These are phyloP conservation scores for Colletotrichum orchidophilum DNA, from an alignment of 2,329 filamentous ascomycete genomes.

Conservation along the genomic window DNA sequence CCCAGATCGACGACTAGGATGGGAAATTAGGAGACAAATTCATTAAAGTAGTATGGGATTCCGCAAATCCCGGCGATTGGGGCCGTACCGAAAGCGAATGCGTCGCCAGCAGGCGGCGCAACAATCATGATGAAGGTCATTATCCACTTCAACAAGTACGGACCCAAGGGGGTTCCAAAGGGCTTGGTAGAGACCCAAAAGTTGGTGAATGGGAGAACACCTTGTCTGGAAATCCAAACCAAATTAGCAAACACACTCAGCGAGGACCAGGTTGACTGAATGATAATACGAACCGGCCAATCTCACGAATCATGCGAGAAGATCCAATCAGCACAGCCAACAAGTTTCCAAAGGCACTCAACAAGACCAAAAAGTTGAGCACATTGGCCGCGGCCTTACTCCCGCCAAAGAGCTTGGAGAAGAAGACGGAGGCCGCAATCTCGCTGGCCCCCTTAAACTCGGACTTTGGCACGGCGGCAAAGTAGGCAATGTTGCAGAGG, in stretches of 20 bases:
- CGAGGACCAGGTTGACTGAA: background rate
- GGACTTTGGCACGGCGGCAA: conserved; percentile 61
- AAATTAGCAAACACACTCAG: background rate
- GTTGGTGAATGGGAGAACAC: conserved; percentile 66
- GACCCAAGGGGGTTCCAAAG: conserved; percentile 70
- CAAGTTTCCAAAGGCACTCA: conserved; percentile 68
- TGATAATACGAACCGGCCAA: conserved; percentile 57
- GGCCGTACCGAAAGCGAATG: conserved; percentile 67
- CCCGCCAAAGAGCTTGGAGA: conserved; percentile 64
- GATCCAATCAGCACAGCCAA: conserved; percentile 63
- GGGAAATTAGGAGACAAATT: too few species aligned
- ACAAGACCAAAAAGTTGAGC: conserved; percentile 65
- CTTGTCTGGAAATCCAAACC: conserved; percentile 55
- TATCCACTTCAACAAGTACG: conserved; percentile 66
- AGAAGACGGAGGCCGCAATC: conserved; percentile 67
- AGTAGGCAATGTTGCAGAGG: conserved; percentile 69
- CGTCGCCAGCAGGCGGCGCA: conserved; percentile 69
- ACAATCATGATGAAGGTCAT: conserved; percentile 69
- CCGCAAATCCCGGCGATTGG: conserved; percentile 38
- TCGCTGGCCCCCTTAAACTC: conserved; percentile 62
- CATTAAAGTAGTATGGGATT: too few species aligned
- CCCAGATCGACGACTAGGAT: conserved; percentile 64
- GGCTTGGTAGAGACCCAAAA: conserved; percentile 72
- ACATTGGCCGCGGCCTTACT: conserved; percentile 55
- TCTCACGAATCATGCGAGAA: conserved; percentile 68